Evolutionary conservation across 2,329 filamentous ascomycete species (phyloP).

Genomic region (Byssoonygena ceratinophila): DNA sequence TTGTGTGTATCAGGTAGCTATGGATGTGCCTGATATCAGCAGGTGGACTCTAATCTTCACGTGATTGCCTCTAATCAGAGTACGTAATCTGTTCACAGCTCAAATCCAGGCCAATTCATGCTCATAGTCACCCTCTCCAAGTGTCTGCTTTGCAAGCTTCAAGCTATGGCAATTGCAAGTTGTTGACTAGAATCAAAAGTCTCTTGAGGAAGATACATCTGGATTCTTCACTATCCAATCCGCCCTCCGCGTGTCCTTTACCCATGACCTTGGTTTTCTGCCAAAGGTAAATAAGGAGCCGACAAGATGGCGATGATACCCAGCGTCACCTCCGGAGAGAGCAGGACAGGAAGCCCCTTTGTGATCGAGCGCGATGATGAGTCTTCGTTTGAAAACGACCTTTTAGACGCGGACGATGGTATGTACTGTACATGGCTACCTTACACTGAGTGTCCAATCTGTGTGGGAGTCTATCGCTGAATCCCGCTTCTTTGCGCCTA

Average conservation of each 20-base stretch:
- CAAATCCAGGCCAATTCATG: not conserved
- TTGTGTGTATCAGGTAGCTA: too few relatives aligned
- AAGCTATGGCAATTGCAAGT: not conserved
- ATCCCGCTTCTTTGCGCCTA: conserved; percentile 24
- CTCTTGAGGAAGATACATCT: not conserved
- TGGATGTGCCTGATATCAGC: too few relatives aligned
- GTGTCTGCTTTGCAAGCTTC: not conserved
- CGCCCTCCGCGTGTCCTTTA: not conserved
- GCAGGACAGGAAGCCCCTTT: conserved; percentile 37
- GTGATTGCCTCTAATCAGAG: not conserved
- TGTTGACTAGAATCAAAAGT: not conserved
- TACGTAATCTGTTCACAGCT: conserved; percentile 3
- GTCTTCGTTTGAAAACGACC: conserved; percentile 55
- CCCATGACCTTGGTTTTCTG: conserved; percentile 3
- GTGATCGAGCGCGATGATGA: conserved; percentile 53
- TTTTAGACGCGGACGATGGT: conserved; percentile 69
- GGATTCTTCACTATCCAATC: not conserved
- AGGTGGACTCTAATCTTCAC: not conserved
- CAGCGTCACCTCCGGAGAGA: conserved; percentile 24
- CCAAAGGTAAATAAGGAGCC: not conserved
- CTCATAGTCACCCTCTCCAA: not conserved
- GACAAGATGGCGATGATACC: conserved; percentile 26
- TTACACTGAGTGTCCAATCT: not conserved
- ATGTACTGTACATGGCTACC: conserved; percentile 7
- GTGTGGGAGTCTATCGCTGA: not conserved